Conservation (phyloP, 2,329 filamentous ascomycete species). For the Lasiodiplodia sp. region DNA sequence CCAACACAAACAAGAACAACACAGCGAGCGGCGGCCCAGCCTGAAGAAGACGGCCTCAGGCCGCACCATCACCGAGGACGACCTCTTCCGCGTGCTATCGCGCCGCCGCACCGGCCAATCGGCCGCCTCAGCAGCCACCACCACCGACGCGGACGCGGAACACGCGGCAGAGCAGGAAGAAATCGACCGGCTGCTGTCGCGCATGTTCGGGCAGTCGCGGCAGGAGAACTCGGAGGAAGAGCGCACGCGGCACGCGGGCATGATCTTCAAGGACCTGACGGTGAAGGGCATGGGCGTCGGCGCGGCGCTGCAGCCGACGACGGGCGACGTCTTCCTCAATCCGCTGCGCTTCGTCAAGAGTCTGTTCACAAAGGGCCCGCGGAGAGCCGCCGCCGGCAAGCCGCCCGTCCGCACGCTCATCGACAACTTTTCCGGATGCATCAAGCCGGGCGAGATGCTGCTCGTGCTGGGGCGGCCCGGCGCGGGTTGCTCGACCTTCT, state of each 20-base stretch:
- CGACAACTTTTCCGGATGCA: conserved; percentile 70
- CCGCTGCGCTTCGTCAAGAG: conserved; percentile 64
- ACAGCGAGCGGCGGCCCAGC: not conserved
- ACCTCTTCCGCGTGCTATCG: conserved; percentile 59
- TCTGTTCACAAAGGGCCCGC: conserved; percentile 52
- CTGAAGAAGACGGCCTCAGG: conserved; percentile 20
- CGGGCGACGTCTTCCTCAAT: conserved; percentile 67
- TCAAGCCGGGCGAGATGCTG: conserved; percentile 76
- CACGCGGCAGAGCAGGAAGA: conserved; percentile 54
- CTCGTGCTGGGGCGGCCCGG: conserved; percentile 73
- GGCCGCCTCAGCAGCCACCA: conserved; percentile 21
- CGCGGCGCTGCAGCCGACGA: conserved; percentile 67
- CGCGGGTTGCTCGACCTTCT: conserved; percentile 72
- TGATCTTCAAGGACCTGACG: conserved; percentile 70
- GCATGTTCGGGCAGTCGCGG: conserved; percentile 72
- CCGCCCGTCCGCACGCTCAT: conserved; percentile 70
- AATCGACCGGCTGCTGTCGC: conserved; percentile 69
- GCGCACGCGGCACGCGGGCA: conserved; percentile 71
- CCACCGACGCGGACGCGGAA: conserved; percentile 2
- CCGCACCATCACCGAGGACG: conserved; percentile 56
- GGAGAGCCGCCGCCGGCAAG: conserved; percentile 51
- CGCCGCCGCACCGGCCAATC: conserved; percentile 55
- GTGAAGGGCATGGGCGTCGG: conserved; percentile 69
- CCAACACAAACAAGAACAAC: conserved; percentile 5
- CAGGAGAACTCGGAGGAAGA: conserved; percentile 73